Base-by-base conservation (phyloP, 306 rosid species). In the Malus fusca region DNA sequence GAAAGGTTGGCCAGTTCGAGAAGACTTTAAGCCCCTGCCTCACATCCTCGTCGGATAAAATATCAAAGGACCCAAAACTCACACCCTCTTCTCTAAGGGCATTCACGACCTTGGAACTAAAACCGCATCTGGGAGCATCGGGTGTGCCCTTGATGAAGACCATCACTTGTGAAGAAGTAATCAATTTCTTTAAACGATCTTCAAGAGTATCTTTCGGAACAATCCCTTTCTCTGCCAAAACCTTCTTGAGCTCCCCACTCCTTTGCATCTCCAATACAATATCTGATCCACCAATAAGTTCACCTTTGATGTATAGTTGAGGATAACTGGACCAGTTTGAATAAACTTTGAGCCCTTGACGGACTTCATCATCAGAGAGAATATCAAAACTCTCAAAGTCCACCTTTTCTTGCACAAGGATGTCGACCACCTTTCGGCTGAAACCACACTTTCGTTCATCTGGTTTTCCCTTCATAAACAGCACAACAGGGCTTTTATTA, bases 281-380 rank as follows among this genome's bases (percentile, higher is more conserved):
- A 86, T 95, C 98, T 23, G 98, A 92, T 78, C 98, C 97, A 21
- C 97, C 97, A 72, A 95, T 83, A 52, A 95, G 91, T 78, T 95
- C 93, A 10, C 90, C 87, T 82, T 83, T 88, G 52, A 95, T 83
- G 77, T 95, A 90, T 26, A 95, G 82, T 74, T 92, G 97, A 26
- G 98, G 98, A 76, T 90, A 95, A 77, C 98, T 92, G 51, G 98
- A 95, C 98, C 98, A 95, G 82, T 95, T 95, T 59, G 98, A 95
- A 75, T 82, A 85, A 75, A 86, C 93, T 86, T 95, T 95, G 22
- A 95, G 89, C 71, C 98, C 98, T 79, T 88, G 95, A 82, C 97
- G 97, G 61, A 90, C 84, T 69, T 92, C 95, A 28, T 90, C 98
- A 61, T 92, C 97, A 25, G 90, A 68, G 78, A 95, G 95, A 80